Base-by-base conservation (phyloP, 441 rosid genomes). In the Aleurites moluccanus region DNA sequence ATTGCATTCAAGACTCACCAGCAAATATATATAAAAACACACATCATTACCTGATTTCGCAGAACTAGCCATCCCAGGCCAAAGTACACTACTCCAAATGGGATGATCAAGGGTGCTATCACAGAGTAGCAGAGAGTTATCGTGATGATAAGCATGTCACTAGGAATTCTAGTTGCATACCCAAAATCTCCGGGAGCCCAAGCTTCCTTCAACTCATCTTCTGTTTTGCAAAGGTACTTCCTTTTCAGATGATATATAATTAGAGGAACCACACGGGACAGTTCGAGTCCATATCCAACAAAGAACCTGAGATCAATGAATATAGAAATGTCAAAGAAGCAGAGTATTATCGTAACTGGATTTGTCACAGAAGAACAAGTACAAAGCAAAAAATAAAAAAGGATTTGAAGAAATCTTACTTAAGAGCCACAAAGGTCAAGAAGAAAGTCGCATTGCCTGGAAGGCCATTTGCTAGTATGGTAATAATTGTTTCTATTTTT, bases 161-260 rank as follows among this genome's bases (percentile, higher is more conserved):
- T 30, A 0, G 98, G 99, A 38, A 90, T 80, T 85, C 96, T 83
- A 30, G 97, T 92, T 6, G 86, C 91, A 16, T 91, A 92, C 13
- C 74, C 35, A 0, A 87, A 78, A 82, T 90, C 99, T 67, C 92
- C 91, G 0, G 99, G 99, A 75, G 73, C 72, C 97, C 98, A 95
- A 61, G 98, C 98, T 61, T 86, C 91, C 81, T 84, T 95, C 40
- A 85, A 18, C 75, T 95, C 98, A 5, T 85, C 91, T 78, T 92
- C 99, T 1, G 91, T 95, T 88, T 95, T 90, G 86, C 96, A 95
- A 13, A 92, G 78, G 75, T 83, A 92, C 86, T 91, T 95, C 88
- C 80, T 92, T 74, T 92, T 95, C 70, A 92, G 30, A 73, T 92
- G 94, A 78, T 73, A 95, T 77, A 95, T 88, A 72, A 92, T 89